A percentile compares a stretch with the other conserved stretches of the same genome.
Conservation (phyloP, 768 basidiomycete genomes). For the Auriscalpium orientale region DNA sequence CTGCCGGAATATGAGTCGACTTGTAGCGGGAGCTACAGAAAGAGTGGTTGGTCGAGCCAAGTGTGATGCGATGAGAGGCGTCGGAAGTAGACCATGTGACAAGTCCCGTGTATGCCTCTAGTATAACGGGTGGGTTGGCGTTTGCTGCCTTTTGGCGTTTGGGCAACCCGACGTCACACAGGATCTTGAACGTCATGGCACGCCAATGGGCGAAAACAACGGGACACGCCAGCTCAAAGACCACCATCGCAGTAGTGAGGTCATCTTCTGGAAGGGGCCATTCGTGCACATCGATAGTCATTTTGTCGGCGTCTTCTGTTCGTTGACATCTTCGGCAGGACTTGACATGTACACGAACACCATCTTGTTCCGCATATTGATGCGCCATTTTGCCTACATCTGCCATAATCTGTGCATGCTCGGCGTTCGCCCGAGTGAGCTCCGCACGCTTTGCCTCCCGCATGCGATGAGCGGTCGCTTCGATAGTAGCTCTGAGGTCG, state of each 20-base stretch:
- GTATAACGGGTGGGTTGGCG: background rate
- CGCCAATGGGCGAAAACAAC: constrained; percentile 7
- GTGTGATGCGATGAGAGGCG: background rate
- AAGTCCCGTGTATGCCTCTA: constrained; percentile 5
- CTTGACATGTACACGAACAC: background rate
- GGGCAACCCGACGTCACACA: constrained; percentile 1
- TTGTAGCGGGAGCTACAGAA: constrained; percentile 4
- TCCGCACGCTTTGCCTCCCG: background rate
- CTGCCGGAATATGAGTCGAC: background rate
- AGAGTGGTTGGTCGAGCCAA: constrained; percentile 4
- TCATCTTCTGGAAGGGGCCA: constrained; percentile 2
- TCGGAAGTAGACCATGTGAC: background rate
- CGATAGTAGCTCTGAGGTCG: background rate
- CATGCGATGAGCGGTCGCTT: background rate
- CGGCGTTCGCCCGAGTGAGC: background rate
- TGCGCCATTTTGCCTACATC: background rate
- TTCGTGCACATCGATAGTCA: constrained; percentile 2
- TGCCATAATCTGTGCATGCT: background rate
- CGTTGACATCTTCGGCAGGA: constrained; percentile 1
- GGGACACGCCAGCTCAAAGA: constrained; percentile 6
- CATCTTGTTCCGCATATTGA: background rate
- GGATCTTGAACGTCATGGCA: constrained; percentile 1
- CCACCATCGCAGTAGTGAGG: background rate
- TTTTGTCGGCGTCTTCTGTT: background rate
- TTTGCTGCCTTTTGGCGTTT: background rate